These are phyloP conservation scores for Penicillium antarcticum DNA, from an alignment of 495 filamentous ascomycete genomes.

Conservation along the genomic window DNA sequence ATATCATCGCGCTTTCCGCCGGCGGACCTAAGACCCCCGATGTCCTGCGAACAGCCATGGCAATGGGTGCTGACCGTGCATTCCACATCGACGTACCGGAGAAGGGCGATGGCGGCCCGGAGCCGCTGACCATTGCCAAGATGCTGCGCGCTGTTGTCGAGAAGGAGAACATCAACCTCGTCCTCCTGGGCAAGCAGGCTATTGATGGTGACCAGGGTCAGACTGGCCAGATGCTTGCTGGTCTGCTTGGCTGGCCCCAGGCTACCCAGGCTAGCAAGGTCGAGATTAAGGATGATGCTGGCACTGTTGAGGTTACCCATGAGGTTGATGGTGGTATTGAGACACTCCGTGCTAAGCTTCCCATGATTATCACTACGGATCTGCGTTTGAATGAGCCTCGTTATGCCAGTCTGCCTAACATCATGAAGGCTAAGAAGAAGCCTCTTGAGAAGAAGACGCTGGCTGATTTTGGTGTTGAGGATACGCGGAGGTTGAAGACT, in stretches of 20 bases:
- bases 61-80: constrained; percentile 91
- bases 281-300: constrained; percentile 57
- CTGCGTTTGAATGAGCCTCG: constrained; percentile 90
- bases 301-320: constrained; percentile 67
- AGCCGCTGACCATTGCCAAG: constrained; percentile 90
- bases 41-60: constrained; percentile 91
- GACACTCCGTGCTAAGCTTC: constrained; percentile 78
- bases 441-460: constrained; percentile 85
- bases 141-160: constrained; percentile 73
- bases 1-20: constrained; percentile 86
- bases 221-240: constrained; percentile 98
- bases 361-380: constrained; percentile 93
- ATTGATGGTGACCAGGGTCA: constrained; percentile 95
- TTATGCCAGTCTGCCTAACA: constrained; percentile 94
- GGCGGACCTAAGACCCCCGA: constrained; percentile 85
- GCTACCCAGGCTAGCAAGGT: constrained; percentile 89
- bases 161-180: constrained; percentile 81
- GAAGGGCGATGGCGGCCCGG: constrained; percentile 53
- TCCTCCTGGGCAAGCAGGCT: constrained; percentile 93
- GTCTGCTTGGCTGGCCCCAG: constrained; percentile 86
- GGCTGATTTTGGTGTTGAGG: constrained; percentile 74
- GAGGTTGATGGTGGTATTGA: constrained; percentile 96
- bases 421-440: constrained; percentile 99
- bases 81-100: constrained; percentile 78
- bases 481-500: constrained; percentile 75